Conservation (phyloP, 441 rosid species). For the Jatropha multifida region DNA sequence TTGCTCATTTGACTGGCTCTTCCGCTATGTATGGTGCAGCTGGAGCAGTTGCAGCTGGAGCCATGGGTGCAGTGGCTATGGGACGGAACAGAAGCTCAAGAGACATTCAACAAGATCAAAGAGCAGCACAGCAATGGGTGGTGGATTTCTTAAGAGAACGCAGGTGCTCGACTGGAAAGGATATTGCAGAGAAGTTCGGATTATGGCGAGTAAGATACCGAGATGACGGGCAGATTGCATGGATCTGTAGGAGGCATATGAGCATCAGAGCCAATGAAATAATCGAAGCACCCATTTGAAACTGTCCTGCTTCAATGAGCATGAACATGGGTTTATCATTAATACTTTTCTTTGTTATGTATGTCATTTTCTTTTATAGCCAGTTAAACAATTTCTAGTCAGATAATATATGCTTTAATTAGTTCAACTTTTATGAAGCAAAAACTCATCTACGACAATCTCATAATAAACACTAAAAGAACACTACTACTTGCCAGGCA, state of each 20-base stretch:
- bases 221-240: constrained; percentile 83
- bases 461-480: background rate
- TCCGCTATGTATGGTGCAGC: constrained; percentile 73
- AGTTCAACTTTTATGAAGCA: background rate
- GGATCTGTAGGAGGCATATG: constrained; percentile 93
- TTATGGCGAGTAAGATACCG: constrained; percentile 87
- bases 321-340: constrained; percentile 21
- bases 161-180: constrained; percentile 77
- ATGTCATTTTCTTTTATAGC: background rate
- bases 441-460: background rate
- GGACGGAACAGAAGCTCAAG: constrained; percentile 40
- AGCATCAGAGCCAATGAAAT: constrained; percentile 70
- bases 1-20: constrained; percentile 68
- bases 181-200: constrained; percentile 90
- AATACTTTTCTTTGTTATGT: background rate
- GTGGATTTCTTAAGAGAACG: constrained; percentile 81
- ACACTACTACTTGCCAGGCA: background rate
- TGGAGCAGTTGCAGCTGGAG: constrained; percentile 73
- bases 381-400: background rate
- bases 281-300: constrained; percentile 72
- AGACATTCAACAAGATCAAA: constrained; percentile 63
- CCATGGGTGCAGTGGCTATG: constrained; percentile 67
- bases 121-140: constrained; percentile 93
- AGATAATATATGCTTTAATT: background rate
- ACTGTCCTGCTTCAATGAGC: constrained; percentile 14